These are phyloP conservation scores for Dovyalis caffra DNA, from an alignment of 345 rosid genomes.

Conservation along the genomic window DNA sequence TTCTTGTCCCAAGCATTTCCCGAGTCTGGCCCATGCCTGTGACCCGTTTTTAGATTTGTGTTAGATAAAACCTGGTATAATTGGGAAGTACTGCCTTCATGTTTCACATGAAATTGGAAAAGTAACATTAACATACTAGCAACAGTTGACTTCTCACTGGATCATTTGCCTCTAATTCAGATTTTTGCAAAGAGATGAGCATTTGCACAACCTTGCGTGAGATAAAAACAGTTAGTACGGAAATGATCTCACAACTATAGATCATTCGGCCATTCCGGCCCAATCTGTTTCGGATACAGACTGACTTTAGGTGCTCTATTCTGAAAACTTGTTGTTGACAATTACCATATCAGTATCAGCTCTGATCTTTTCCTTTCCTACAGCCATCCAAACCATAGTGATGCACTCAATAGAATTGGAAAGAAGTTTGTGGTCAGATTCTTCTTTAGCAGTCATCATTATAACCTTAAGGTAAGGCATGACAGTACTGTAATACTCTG, in stretches of 20 bases:
- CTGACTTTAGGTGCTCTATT: neutral
- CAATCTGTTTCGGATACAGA: neutral
- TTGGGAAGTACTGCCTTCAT: neutral
- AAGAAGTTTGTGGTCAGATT: neutral
- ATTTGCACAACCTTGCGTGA: neutral
- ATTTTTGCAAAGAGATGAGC: slow-evolving; percentile 5
- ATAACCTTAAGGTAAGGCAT: slow-evolving; percentile 34
- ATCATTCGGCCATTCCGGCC: neutral
- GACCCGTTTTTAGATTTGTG: neutral
- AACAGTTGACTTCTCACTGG: slow-evolving; percentile 13
- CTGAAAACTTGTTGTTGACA: neutral
- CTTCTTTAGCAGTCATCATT: slow-evolving; percentile 20
- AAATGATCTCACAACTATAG: neutral
- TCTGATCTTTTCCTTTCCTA: slow-evolving; percentile 11
- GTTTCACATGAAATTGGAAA: neutral
- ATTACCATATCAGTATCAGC: slow-evolving; percentile 7
- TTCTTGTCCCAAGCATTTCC: slow-evolving; percentile 18
- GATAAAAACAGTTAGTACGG: neutral
- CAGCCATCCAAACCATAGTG: slow-evolving; percentile 9
- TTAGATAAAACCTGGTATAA: neutral
- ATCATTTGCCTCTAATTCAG: neutral
- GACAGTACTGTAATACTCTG: slow-evolving; percentile 30
- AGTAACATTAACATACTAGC: neutral
- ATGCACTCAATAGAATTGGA: slow-evolving; percentile 5
- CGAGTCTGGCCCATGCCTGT: slow-evolving; percentile 20